Conservation (phyloP, 2,329 filamentous ascomycete species). For the Arthroderma sp. region DNA sequence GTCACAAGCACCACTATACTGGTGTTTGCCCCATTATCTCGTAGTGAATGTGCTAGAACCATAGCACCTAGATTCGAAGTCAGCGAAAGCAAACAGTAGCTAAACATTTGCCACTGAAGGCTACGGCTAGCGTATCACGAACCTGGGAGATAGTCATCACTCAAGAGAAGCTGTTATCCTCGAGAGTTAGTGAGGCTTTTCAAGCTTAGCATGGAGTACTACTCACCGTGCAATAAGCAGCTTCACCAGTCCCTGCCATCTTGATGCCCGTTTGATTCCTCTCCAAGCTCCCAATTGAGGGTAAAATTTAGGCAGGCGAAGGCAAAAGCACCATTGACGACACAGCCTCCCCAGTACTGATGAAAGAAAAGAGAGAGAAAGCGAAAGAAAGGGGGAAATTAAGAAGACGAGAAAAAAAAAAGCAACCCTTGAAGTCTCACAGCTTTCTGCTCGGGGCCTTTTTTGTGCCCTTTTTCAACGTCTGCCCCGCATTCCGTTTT, state of each 20-base stretch:
- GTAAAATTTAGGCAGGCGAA: too few relatives aligned
- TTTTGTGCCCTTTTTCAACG: too few relatives aligned
- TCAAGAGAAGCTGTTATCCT: constrained; percentile 63
- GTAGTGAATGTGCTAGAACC: constrained; percentile 85
- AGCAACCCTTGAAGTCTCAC: too few relatives aligned
- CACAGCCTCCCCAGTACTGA: too few relatives aligned
- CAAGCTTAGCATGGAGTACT: not conserved
- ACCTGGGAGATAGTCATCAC: constrained; percentile 88
- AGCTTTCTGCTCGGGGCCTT: too few relatives aligned
- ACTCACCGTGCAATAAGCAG: constrained; percentile 54
- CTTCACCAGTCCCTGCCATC: constrained; percentile 24
- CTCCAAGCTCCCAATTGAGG: too few relatives aligned
- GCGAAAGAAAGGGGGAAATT: too few relatives aligned
- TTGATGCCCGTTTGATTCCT: too few relatives aligned
- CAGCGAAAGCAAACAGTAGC: constrained; percentile 2
- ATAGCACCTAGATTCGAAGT: constrained; percentile 54
- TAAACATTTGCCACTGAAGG: not conserved
- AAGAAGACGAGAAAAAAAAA: too few relatives aligned
- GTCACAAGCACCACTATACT: constrained; percentile 78
- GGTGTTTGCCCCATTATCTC: constrained; percentile 76
- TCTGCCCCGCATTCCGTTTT: too few relatives aligned
- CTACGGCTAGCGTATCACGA: constrained; percentile 18
- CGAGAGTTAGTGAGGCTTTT: constrained; percentile 1
- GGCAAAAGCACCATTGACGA: too few relatives aligned
- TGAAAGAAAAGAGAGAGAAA: too few relatives aligned